These are phyloP conservation scores for Ensete ventricosum DNA, from an alignment of 176 grass and related monocot genomes.

Conservation along the genomic window DNA sequence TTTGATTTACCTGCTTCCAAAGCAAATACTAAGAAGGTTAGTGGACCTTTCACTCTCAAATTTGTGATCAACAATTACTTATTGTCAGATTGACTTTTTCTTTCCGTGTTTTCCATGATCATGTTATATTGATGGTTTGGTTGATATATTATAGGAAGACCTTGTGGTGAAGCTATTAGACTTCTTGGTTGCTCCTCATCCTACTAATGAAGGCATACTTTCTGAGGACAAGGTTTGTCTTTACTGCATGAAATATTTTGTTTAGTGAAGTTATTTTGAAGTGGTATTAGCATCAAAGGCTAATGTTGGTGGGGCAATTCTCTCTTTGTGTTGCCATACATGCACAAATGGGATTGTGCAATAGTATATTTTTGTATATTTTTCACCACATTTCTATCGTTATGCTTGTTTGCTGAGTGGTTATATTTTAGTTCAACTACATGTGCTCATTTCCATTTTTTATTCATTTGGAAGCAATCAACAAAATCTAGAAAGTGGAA, in stretches of 20 bases:
- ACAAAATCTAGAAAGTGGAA: constrained; percentile 74
- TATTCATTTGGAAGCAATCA: constrained; percentile 34
- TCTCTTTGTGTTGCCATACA: neutral
- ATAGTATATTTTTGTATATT: neutral
- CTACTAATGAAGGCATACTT: constrained; percentile 26
- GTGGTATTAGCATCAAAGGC: neutral
- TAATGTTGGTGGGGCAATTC: constrained; percentile 2
- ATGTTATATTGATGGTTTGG: constrained; percentile 2
- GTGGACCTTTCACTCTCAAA: constrained; percentile 8
- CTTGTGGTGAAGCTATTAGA: constrained; percentile 78
- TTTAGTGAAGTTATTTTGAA: neutral
- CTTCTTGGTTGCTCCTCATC: constrained; percentile 84
- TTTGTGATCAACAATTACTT: neutral
- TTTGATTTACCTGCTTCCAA: constrained; percentile 72
- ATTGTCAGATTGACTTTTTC: neutral
- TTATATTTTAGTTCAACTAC: neutral
- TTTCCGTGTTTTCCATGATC: neutral
- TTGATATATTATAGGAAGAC: constrained; percentile 48
- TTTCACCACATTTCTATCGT: neutral
- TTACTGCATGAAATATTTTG: neutral
- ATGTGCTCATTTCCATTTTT: neutral
- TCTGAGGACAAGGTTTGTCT: constrained; percentile 38
- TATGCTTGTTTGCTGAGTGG: neutral
- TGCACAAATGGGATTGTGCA: neutral
- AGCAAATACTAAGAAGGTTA: constrained; percentile 73